A percentile compares a stretch with the other conserved stretches of the same genome.
phyloP scores from a whole-genome alignment of 805 yeast genomes.

The Kregervanrija delftensis region DNA sequence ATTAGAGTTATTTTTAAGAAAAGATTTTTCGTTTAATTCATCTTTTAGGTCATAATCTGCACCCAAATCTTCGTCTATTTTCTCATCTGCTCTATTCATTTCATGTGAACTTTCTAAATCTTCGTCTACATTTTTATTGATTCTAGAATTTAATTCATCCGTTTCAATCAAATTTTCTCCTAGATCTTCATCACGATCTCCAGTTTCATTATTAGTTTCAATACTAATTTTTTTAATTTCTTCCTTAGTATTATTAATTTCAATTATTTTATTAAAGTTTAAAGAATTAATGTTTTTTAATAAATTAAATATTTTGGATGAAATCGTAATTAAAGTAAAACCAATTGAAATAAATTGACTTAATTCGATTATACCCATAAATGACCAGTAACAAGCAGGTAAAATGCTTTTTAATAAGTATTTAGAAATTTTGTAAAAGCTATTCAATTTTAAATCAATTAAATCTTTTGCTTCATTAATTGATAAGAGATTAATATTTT shows the following conservation, averaged over 20 bases:
- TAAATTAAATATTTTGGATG: constrained; percentile 37
- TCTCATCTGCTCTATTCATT: background rate
- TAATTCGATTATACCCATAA: constrained; percentile 59
- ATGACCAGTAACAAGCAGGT: constrained; percentile 48
- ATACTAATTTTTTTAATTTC: too few species aligned
- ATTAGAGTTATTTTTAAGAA: too few species aligned
- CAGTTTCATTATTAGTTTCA: too few species aligned
- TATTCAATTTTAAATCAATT: background rate
- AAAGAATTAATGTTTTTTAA: background rate
- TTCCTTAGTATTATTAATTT: too few species aligned
- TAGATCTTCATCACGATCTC: too few species aligned
- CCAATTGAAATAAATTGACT: constrained; percentile 79
- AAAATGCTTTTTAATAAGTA: constrained; percentile 32
- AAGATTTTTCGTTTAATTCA: constrained; percentile 1
- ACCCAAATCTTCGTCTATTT: constrained; percentile 13
- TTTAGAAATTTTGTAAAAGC: constrained; percentile 4
- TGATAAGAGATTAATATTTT: constrained; percentile 4
- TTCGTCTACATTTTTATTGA: too few species aligned
- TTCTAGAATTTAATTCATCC: too few species aligned
- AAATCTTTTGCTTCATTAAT: background rate
- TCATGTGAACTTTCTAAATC: too few species aligned
- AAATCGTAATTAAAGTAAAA: constrained; percentile 52
- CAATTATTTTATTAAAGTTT: constrained; percentile 4
- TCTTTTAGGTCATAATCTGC: constrained; percentile 8
- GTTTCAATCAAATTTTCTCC: too few species aligned